These are phyloP conservation scores for Trichophyton verrucosum DNA, from an alignment of 2,329 filamentous ascomycete species.

Conservation along the genomic window DNA sequence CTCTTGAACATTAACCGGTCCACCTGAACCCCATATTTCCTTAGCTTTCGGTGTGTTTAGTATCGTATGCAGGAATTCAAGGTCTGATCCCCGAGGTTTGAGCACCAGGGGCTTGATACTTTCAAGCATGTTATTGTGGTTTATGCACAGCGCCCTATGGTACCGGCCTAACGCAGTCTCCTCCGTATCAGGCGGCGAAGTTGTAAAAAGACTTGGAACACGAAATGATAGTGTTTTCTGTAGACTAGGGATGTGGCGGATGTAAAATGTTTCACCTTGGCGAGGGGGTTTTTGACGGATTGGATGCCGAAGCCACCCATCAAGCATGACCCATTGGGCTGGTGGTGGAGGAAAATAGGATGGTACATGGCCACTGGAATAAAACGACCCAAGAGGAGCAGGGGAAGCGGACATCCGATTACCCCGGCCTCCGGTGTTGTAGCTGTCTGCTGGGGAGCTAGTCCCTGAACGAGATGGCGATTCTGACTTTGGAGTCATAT, in stretches of 20 bases:
- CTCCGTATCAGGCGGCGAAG: conserved; percentile 42
- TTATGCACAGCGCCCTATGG: conserved; percentile 14
- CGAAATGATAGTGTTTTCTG: conserved; percentile 81
- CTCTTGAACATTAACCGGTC: conserved; percentile 44
- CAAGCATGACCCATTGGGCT: conserved; percentile 65
- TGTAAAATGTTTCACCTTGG: conserved; percentile 86
- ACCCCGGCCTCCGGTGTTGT: not conserved
- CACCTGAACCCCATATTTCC: conserved; percentile 68
- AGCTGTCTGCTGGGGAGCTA: not conserved
- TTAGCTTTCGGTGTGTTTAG: conserved; percentile 75
- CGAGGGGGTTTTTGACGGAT: conserved; percentile 76
- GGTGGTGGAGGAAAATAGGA: conserved; percentile 83
- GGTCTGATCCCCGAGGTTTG: conserved; percentile 36
- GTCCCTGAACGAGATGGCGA: not conserved
- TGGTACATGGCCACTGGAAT: conserved; percentile 70
- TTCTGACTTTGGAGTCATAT: conserved; percentile 28
- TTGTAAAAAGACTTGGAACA: conserved; percentile 56
- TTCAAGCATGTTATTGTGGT: conserved; percentile 19
- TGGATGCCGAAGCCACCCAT: conserved; percentile 63
- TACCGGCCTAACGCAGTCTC: conserved; percentile 17
- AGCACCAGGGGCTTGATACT: conserved; percentile 17
- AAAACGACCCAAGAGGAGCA: conserved; percentile 51
- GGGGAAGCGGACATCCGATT: not conserved
- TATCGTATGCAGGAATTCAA: conserved; percentile 69
- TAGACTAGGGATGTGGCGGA: conserved; percentile 68